A percentile compares a stretch with the other conserved stretches of the same genome.
These are phyloP conservation scores for Xylaria sp. DNA, from an alignment of 2,329 filamentous ascomycete genomes.

Conservation along the genomic window DNA sequence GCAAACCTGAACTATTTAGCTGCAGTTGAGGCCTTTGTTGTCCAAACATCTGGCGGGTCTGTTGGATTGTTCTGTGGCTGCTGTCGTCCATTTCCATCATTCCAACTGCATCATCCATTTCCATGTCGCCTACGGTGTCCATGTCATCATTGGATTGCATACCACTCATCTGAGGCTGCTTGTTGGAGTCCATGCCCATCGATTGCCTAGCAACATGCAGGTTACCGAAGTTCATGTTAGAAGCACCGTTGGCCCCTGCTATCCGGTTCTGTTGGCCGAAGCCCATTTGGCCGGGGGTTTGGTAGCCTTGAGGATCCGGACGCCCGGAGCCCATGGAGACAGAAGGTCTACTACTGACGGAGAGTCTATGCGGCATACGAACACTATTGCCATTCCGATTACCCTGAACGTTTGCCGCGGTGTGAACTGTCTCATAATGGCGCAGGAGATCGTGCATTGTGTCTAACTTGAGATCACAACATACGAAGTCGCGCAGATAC, in stretches of 20 bases:
- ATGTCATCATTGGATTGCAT: constrained; percentile 69
- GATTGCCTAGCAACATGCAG: constrained; percentile 56
- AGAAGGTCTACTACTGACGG: constrained; percentile 46
- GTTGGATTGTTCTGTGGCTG: constrained; percentile 71
- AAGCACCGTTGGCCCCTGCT: constrained; percentile 36
- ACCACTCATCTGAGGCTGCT: constrained; percentile 57
- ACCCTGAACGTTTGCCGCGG: constrained; percentile 66
- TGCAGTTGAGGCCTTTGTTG: constrained; percentile 78
- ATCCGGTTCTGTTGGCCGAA: constrained; percentile 47
- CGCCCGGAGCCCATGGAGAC: constrained; percentile 44
- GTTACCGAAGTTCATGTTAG: constrained; percentile 44
- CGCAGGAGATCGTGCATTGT: constrained; percentile 94
- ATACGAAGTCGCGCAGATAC: constrained; percentile 97
- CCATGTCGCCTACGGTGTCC: constrained; percentile 93
- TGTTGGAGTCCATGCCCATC: constrained; percentile 43
- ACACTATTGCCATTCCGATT: constrained; percentile 45
- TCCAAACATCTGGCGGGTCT: constrained; percentile 75
- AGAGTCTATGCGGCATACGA: constrained; percentile 48
- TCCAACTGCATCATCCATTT: constrained; percentile 86
- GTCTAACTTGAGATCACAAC: constrained; percentile 88
- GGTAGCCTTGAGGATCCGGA: constrained; percentile 46
- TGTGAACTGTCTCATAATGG: constrained; percentile 96
- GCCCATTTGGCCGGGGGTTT: constrained; percentile 43
- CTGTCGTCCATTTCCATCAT: constrained; percentile 71
- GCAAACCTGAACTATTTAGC: constrained; percentile 78